Conservation (phyloP, 208 protist species). For the Trichomonas tenax region DNA sequence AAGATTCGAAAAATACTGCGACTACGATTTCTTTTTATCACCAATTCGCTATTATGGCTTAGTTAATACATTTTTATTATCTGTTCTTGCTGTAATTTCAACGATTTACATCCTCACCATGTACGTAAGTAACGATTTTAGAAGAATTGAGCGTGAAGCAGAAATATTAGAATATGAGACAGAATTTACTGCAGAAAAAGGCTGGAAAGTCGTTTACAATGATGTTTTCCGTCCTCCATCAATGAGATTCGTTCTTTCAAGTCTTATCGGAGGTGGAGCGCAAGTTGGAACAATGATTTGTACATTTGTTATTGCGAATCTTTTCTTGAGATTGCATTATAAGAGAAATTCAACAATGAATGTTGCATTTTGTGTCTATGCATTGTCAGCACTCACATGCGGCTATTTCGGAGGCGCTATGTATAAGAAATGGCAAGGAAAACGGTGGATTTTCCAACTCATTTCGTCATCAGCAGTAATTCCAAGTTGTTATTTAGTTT, state of each 20-base stretch:
- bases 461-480: background rate
- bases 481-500: background rate
- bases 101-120: background rate
- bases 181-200: constrained; percentile 28
- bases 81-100: background rate
- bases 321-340: background rate
- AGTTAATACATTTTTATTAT: background rate
- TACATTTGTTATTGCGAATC: background rate
- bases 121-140: background rate
- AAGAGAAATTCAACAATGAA: background rate
- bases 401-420: background rate
- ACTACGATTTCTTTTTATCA: background rate
- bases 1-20: background rate
- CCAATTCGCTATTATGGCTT: background rate
- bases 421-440: background rate
- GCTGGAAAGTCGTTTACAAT: constrained; percentile 42
- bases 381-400: background rate
- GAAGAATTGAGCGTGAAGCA: background rate
- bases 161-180: background rate
- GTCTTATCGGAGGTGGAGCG: background rate
- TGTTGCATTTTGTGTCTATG: background rate
- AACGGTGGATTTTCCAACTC: background rate
- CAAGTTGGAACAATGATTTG: background rate
- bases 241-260: background rate
- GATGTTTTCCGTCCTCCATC: constrained; percentile 39